Evolutionary conservation across 2,329 filamentous ascomycete genomes (phyloP).

Genomic region (Trichoderma lentiforme): DNA sequence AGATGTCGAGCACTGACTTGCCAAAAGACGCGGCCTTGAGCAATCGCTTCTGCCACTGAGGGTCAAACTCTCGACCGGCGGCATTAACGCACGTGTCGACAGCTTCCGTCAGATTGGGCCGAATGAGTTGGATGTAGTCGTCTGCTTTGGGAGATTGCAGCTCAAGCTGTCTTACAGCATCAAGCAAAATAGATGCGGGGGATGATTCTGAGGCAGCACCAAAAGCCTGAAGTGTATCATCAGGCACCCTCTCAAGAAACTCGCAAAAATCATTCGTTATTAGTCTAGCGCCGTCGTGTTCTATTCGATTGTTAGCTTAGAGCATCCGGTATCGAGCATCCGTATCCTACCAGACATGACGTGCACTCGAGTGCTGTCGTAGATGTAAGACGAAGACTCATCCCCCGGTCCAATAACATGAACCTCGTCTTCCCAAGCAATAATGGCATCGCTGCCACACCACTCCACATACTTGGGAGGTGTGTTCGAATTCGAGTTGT

Average conservation of each 20-base stretch:
- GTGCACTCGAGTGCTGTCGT: slow-evolving; percentile 86
- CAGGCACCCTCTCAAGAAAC: slow-evolving; percentile 90
- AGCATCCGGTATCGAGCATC: neutral
- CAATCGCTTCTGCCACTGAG: slow-evolving; percentile 90
- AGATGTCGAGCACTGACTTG: slow-evolving; percentile 94
- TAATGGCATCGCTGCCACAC: slow-evolving; percentile 93
- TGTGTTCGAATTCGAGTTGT: slow-evolving; percentile 82
- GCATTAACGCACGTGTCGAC: slow-evolving; percentile 93
- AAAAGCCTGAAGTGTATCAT: slow-evolving; percentile 84
- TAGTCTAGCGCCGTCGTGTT: slow-evolving; percentile 80
- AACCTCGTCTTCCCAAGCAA: slow-evolving; percentile 97
- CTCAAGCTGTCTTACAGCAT: slow-evolving; percentile 87
- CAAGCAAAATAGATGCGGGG: slow-evolving; percentile 85
- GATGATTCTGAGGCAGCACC: slow-evolving; percentile 83
- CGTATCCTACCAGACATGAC: slow-evolving; percentile 68
- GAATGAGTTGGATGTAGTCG: slow-evolving; percentile 93
- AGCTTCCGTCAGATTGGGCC: slow-evolving; percentile 81
- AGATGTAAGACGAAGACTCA: slow-evolving; percentile 74
- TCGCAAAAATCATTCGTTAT: slow-evolving; percentile 95
- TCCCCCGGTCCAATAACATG: slow-evolving; percentile 87
- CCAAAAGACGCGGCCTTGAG: slow-evolving; percentile 97
- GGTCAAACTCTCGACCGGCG: slow-evolving; percentile 85
- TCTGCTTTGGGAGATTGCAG: slow-evolving; percentile 95
- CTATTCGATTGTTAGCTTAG: slow-evolving; percentile 34
- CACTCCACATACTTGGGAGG: slow-evolving; percentile 85